Evolutionary conservation across 805 yeast genomes (phyloP).

Genomic region (Kodamaea kakaduensis): DNA sequence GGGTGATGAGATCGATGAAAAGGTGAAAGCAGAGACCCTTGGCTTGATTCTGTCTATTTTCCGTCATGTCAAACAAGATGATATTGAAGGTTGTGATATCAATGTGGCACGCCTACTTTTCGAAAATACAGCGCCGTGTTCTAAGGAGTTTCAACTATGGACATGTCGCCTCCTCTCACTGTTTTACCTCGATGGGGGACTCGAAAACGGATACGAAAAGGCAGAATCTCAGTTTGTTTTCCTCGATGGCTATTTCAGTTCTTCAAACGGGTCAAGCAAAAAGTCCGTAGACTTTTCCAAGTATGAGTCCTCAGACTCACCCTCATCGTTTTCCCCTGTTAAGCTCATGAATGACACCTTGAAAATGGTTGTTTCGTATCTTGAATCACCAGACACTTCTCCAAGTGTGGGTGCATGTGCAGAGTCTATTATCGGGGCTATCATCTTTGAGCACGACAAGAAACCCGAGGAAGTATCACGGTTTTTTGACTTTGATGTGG

Average conservation of each 20-base stretch:
- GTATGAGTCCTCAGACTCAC: too few species aligned
- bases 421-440: conserved; percentile 40
- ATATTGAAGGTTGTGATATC: too few species aligned
- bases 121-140: too few species aligned
- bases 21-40: not conserved
- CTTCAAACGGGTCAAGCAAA: too few species aligned
- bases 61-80: conserved; percentile 4
- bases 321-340: too few species aligned
- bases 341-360: conserved; percentile 25
- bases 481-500: conserved; percentile 14
- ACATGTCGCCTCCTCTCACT: conserved; percentile 20
- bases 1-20: not conserved
- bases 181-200: conserved; percentile 20
- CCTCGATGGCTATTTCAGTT: too few species aligned
- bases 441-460: conserved; percentile 22
- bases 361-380: conserved; percentile 17
- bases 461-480: conserved; percentile 18
- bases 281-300: too few species aligned
- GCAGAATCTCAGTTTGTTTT: too few species aligned
- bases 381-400: conserved; percentile 14
- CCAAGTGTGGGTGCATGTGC: conserved; percentile 24
- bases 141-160: conserved; percentile 21
- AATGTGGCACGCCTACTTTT: too few species aligned
- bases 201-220: too few species aligned
- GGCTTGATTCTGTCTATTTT: conserved; percentile 9